Percentiles rank a stretch among this genome's conserved stretches.
Evolutionary conservation across 208 protist genomes (phyloP).

Genomic region (Crithidia thermophila): DNA sequence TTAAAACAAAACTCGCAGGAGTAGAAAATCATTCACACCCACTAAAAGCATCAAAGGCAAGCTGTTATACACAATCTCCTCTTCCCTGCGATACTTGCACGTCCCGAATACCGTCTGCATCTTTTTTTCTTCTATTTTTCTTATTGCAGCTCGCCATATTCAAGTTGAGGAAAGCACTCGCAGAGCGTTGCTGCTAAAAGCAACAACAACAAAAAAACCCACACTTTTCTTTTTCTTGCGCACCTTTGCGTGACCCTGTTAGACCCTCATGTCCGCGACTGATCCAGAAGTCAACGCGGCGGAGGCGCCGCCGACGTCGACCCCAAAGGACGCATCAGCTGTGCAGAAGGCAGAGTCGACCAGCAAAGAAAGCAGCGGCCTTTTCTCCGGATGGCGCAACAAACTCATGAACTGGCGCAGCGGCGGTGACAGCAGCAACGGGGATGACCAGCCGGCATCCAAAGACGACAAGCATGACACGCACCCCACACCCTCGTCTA

Average conservation of each 20-base stretch:
- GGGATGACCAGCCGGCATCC: background rate
- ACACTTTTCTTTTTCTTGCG: background rate
- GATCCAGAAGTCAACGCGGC: background rate
- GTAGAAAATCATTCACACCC: no score
- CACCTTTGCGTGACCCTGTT: no score
- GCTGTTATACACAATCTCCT: no score
- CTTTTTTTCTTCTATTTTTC: no score
- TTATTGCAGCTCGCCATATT: no score
- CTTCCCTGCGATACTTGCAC: no score
- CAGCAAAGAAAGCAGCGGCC: background rate
- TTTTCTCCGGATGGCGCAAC: conserved; percentile 10
- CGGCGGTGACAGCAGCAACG: background rate
- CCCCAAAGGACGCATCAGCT: background rate
- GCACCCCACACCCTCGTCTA: background rate
- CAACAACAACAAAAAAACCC: background rate
- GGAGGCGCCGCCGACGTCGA: background rate
- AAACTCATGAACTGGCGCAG: conserved; percentile 24
- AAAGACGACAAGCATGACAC: background rate
- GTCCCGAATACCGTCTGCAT: no score
- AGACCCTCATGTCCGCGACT: background rate
- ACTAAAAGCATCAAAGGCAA: no score
- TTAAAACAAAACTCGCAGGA: no score
- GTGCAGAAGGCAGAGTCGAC: no score
- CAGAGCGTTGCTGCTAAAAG: no score
- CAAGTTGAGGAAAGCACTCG: no score